Percentiles rank a stretch among this genome's conserved stretches.
phyloP scores from a whole-genome alignment of 2,329 filamentous ascomycete genomes.

The Trichoderma arundinaceum region DNA sequence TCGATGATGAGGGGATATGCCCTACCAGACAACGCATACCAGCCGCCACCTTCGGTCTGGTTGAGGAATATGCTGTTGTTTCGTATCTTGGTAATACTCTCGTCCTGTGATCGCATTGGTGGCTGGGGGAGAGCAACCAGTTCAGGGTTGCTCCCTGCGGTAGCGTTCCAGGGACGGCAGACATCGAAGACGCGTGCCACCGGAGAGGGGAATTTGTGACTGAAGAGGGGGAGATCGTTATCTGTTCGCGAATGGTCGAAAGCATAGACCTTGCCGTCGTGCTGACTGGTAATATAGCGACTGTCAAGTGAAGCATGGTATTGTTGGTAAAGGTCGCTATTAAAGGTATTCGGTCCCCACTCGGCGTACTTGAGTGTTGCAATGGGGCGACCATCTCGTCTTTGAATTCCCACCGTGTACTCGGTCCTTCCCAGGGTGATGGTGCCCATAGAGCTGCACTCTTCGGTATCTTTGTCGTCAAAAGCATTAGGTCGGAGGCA shows the following conservation, averaged over 20 bases:
- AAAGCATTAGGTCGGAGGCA: constrained; percentile 73
- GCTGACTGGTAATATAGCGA: constrained; percentile 85
- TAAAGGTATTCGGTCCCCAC: constrained; percentile 91
- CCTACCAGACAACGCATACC: constrained; percentile 90
- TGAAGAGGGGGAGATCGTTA: constrained; percentile 64
- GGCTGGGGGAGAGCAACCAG: constrained; percentile 89
- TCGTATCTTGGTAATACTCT: constrained; percentile 57
- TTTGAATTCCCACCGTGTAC: constrained; percentile 86
- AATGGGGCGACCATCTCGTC: constrained; percentile 73
- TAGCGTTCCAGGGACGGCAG: constrained; percentile 72
- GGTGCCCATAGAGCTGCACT: constrained; percentile 80
- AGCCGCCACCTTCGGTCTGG: constrained; percentile 81
- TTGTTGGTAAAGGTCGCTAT: constrained; percentile 84
- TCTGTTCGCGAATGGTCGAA: constrained; percentile 68
- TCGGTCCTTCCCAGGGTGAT: constrained; percentile 85
- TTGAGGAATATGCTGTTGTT: constrained; percentile 81
- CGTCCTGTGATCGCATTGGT: constrained; percentile 62
- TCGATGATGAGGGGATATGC: constrained; percentile 86
- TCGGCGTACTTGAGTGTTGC: constrained; percentile 93
- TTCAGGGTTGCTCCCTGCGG: constrained; percentile 68
- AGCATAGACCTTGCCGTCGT: constrained; percentile 83
- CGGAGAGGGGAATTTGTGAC: constrained; percentile 73
- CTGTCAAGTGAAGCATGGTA: constrained; percentile 82
- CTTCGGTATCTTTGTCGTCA: constrained; percentile 70
- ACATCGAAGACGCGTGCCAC: constrained; percentile 91